Percentiles rank a stretch among this genome's conserved stretches.
phyloP scores from a whole-genome alignment of 2,329 filamentous ascomycete genomes.

The Rutstroemia sp. region DNA sequence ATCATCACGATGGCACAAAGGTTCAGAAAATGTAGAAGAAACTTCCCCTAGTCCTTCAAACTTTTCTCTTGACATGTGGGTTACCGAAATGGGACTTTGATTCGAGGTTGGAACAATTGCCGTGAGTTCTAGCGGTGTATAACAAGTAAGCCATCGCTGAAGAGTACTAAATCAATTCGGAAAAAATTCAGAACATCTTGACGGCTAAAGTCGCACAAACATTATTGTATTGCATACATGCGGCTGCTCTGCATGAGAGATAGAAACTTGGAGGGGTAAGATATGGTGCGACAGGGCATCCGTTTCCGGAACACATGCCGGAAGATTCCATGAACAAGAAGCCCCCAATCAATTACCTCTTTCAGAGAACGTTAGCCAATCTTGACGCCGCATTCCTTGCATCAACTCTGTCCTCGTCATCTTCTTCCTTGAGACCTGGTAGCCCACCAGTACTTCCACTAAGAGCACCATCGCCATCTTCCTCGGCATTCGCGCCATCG shows the following conservation, averaged over 20 bases:
- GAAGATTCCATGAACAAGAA: not conserved
- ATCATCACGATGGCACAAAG: not conserved
- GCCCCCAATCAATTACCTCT: not conserved
- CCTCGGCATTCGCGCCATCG: slow-evolving; percentile 54
- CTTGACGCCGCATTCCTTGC: slow-evolving; percentile 91
- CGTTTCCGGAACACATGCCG: slow-evolving; percentile 6
- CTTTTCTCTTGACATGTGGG: not conserved
- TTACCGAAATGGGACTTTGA: not conserved
- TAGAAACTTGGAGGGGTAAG: slow-evolving; percentile 9
- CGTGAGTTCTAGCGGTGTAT: slow-evolving; percentile 2
- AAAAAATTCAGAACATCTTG: slow-evolving; percentile 3
- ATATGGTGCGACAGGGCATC: slow-evolving; percentile 1
- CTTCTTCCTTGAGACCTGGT: slow-evolving; percentile 63
- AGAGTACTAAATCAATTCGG: not conserved
- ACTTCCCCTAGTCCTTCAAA: not conserved
- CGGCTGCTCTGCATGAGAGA: slow-evolving; percentile 7
- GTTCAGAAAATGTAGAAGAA: no score
- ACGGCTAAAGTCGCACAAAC: slow-evolving; percentile 5
- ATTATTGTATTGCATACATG: slow-evolving; percentile 11
- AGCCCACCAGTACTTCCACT: slow-evolving; percentile 37
- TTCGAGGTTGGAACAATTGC: not conserved
- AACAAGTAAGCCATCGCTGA: not conserved
- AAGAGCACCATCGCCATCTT: slow-evolving; percentile 32
- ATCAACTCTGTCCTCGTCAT: slow-evolving; percentile 89
- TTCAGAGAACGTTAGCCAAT: slow-evolving; percentile 36